Conservation (phyloP, 2,329 filamentous ascomycete species). For the Colletotrichum gloeosporioides region DNA sequence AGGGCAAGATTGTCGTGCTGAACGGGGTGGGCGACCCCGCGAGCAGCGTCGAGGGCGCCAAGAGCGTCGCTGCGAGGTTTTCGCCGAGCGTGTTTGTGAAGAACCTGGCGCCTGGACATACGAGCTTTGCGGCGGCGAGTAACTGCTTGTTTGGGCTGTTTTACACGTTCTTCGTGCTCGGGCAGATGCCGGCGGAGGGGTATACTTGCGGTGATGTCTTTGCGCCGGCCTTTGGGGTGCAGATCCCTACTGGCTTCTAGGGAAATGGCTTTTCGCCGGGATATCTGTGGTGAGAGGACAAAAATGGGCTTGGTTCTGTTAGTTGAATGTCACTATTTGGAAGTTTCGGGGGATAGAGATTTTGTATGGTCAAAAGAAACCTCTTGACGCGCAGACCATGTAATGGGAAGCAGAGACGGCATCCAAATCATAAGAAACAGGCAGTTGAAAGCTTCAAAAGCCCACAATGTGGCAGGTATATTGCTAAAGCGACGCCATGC, state of each 20-base stretch:
- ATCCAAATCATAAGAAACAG: background rate
- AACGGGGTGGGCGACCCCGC: conserved; percentile 1
- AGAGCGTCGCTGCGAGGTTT: background rate
- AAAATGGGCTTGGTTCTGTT: background rate
- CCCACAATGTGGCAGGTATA: background rate
- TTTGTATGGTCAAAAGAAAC: background rate
- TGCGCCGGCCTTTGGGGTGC: background rate
- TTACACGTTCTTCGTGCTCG: background rate
- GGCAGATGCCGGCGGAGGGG: background rate
- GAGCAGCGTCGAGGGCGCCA: background rate
- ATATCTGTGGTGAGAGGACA: background rate
- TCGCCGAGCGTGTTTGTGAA: background rate
- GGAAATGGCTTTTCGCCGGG: background rate
- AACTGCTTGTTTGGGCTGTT: background rate
- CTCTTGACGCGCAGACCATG: background rate
- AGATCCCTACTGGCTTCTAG: background rate
- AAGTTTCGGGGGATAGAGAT: background rate
- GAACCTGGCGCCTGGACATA: background rate
- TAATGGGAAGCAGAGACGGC: background rate
- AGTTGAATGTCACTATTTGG: background rate
- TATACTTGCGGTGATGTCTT: background rate
- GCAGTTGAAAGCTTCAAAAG: background rate
- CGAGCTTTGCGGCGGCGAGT: background rate
- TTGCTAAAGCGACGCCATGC: background rate
- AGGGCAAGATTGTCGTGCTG: background rate